Evolutionary conservation across 257 asterid species (phyloP).

Genomic region (Solanum dulcamara): DNA sequence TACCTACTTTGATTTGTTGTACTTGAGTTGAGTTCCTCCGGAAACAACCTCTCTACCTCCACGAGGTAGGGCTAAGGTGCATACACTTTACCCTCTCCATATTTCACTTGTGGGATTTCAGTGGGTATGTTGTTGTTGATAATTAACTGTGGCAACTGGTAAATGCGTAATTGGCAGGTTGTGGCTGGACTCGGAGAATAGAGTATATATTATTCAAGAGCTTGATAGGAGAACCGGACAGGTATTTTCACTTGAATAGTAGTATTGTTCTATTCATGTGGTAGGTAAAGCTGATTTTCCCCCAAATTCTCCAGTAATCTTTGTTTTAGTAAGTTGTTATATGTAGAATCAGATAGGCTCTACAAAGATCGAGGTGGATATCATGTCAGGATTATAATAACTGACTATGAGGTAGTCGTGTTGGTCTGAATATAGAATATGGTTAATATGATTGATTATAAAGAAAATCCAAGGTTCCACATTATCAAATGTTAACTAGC

Average conservation of each 20-base stretch:
- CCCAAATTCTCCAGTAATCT: neutral
- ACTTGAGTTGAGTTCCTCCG: neutral
- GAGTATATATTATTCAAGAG: conserved; percentile 44
- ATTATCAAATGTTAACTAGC: neutral
- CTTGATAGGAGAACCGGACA: conserved; percentile 68
- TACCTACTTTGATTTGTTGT: neutral
- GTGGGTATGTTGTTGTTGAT: neutral
- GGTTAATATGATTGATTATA: neutral
- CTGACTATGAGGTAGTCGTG: neutral
- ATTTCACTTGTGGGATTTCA: neutral
- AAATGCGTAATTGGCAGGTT: conserved; percentile 24
- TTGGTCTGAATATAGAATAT: neutral
- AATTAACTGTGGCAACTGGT: conserved; percentile 2
- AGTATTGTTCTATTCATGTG: neutral
- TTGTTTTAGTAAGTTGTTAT: neutral
- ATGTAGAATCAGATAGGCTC: neutral
- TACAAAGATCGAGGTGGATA: neutral
- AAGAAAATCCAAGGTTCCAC: neutral
- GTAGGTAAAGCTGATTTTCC: neutral
- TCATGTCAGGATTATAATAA: neutral
- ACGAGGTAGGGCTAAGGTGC: neutral
- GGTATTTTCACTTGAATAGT: conserved; percentile 18
- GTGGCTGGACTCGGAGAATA: conserved; percentile 79
- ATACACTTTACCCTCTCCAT: neutral
- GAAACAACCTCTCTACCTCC: neutral